Evolutionary conservation across 192 early-diverging fungal genomes (phyloP).

Genomic region (Coemansia sp.): DNA sequence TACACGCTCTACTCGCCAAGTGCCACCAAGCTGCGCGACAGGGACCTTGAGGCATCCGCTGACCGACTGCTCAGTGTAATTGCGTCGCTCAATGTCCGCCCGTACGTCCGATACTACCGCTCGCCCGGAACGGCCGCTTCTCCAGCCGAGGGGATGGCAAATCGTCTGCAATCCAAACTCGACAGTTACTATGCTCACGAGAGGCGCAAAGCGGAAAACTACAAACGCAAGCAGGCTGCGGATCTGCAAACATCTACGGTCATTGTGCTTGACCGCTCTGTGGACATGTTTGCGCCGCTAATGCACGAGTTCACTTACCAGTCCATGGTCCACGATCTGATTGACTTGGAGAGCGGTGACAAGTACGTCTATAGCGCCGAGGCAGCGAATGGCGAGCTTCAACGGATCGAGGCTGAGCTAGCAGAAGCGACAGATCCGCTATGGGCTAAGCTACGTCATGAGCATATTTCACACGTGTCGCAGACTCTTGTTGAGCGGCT

Average conservation of each 20-base stretch:
- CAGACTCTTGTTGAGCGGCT: constrained; percentile 30
- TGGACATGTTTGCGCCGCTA: constrained; percentile 86
- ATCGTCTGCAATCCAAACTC: constrained; percentile 58
- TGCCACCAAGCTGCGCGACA: constrained; percentile 6
- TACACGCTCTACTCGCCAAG: constrained; percentile 53
- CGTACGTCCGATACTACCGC: constrained; percentile 46
- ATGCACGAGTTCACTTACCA: constrained; percentile 98
- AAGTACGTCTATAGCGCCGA: constrained; percentile 23
- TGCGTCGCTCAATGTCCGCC: constrained; percentile 32
- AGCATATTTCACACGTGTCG: constrained; percentile 44
- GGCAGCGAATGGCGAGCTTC: constrained; percentile 6
- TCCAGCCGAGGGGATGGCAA: constrained; percentile 34
- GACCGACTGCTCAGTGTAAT: constrained; percentile 47
- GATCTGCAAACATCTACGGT: constrained; percentile 62
- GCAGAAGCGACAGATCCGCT: constrained; percentile 43
- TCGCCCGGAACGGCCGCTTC: not conserved
- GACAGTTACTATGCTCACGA: constrained; percentile 67
- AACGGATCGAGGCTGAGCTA: constrained; percentile 26
- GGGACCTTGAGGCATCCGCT: constrained; percentile 44
- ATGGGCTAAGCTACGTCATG: constrained; percentile 51
- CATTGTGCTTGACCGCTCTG: constrained; percentile 84
- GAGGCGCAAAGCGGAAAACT: constrained; percentile 66
- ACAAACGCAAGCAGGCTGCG: constrained; percentile 19
- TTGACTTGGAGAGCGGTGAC: constrained; percentile 49
- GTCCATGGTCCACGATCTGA: constrained; percentile 89